Evolutionary conservation across 176 grass and related monocot species (phyloP), one percentile per base, ranked within the genome.

Genomic region (Ananas comosus): DNA sequence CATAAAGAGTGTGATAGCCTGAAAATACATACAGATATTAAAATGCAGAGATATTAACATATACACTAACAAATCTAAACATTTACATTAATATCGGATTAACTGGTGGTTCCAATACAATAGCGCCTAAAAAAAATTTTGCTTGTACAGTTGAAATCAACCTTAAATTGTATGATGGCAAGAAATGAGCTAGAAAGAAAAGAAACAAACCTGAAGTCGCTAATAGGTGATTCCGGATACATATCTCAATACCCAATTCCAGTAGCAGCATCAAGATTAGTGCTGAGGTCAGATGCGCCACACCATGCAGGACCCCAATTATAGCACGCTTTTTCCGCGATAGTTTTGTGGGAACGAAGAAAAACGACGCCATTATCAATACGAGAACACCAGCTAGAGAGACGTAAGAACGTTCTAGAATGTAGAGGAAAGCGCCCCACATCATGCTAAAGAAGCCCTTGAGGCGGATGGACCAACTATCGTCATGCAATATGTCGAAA

Each of bases 201-300:
- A 9, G 16, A 25, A 69, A n/a, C 65, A 51, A 3, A 99, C 94
- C 94, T 93, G 94, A 92, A 74, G 94, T 92, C 50, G 94, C 94
- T 74, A 99, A 76, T 25, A 99, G 82, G 79, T 84, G 87, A 80
- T 99, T 92, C 58, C 74, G 83, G 25, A 91, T 87, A 75, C 94
- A 99, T 73, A 99, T 90, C 80, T 99, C 94, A 86, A 99, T 99
- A 78, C 66, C 87, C 72, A 99, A 79, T 74, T 99, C 94, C 89
- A 99, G 88, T 64, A 99, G 75, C 22, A 99, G 80, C 94, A 93
- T 99, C 56, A 99, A 72, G 69, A 99, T 51, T 50, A 99, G 74
- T 49, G 94, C 94, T n/a, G 94, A 89, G 75, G 82, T 83, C 71
- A 99, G 69, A 74, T 99, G 94, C 59, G 94, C 89, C 16, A 80